A percentile compares a stretch with the other conserved stretches of the same genome.
Evolutionary conservation across 2,329 filamentous ascomycete genomes (phyloP).

Genomic region (Dothideomycetes sp.): DNA sequence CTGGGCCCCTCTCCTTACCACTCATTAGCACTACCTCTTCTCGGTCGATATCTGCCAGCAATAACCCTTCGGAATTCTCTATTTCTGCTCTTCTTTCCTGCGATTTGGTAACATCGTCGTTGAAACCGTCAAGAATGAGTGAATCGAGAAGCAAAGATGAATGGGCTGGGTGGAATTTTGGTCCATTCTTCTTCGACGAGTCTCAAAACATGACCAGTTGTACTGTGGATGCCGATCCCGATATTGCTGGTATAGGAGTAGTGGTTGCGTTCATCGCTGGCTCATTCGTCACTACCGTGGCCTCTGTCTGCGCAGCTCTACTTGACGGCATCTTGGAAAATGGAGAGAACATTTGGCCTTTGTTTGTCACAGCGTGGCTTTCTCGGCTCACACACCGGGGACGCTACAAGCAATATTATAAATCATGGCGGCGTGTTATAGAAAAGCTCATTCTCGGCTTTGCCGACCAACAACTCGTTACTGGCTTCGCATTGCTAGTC

Average conservation of each 20-base stretch:
- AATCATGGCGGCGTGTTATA: slow-evolving; percentile 10
- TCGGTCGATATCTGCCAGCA: no score
- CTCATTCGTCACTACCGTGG: not conserved
- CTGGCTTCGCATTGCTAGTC: slow-evolving; percentile 9
- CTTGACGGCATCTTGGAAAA: not conserved
- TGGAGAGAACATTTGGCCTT: not conserved
- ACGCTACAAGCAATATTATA: not conserved
- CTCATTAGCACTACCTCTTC: no score
- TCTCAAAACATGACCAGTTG: no score
- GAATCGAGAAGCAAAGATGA: no score
- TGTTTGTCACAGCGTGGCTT: not conserved
- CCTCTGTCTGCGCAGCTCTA: not conserved
- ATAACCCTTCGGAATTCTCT: no score
- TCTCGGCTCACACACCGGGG: not conserved
- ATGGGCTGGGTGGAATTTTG: no score
- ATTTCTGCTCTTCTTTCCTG: no score
- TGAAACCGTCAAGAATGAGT: no score
- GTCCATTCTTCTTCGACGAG: no score
- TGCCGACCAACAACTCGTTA: slow-evolving; percentile 12
- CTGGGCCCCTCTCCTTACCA: no score
- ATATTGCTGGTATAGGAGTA: not conserved
- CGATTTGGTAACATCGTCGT: no score
- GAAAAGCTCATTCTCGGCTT: slow-evolving; percentile 4
- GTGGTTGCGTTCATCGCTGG: not conserved
- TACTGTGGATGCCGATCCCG: not conserved